Conservation (phyloP, 176 grass and related monocot genomes). For the Carex kokanica region DNA sequence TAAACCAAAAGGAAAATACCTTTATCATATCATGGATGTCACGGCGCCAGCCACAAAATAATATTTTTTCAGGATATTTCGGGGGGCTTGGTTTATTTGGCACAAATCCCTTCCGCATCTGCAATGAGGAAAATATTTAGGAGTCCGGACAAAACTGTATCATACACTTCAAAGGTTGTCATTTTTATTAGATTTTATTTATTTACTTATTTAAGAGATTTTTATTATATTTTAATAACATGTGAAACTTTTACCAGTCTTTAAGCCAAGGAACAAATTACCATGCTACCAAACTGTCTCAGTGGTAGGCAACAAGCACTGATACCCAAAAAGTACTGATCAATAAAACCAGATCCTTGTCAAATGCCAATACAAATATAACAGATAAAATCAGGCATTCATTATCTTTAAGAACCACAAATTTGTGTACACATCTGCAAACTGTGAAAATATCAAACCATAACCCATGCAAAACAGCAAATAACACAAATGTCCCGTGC, state of each 20-base stretch:
- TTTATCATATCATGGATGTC: conserved; percentile 99
- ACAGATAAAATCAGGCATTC: background rate
- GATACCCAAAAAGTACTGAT: background rate
- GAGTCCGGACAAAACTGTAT: conserved; percentile 9
- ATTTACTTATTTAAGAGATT: background rate
- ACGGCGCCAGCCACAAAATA: conserved; percentile 98
- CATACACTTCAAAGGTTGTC: background rate
- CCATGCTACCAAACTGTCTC: background rate
- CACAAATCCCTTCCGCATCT: conserved; percentile 72
- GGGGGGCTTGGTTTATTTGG: conserved; percentile 66
- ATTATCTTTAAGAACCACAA: background rate
- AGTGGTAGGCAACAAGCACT: background rate
- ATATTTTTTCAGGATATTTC: conserved; percentile 96
- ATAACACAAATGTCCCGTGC: too few relatives aligned
- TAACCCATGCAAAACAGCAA: too few relatives aligned
- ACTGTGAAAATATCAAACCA: too few relatives aligned
- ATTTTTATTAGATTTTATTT: background rate
- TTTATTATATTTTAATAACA: background rate
- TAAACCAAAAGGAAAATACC: conserved; percentile 42
- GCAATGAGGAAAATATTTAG: conserved; percentile 25
- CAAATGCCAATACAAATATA: background rate
- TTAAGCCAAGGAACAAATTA: background rate
- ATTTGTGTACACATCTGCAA: background rate
- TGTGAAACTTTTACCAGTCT: background rate
- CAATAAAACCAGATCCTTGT: background rate